A percentile compares a stretch with the other conserved stretches of the same genome.
Evolutionary conservation across 2,329 filamentous ascomycete genomes (phyloP).

Genomic region (Claviceps purpurea): DNA sequence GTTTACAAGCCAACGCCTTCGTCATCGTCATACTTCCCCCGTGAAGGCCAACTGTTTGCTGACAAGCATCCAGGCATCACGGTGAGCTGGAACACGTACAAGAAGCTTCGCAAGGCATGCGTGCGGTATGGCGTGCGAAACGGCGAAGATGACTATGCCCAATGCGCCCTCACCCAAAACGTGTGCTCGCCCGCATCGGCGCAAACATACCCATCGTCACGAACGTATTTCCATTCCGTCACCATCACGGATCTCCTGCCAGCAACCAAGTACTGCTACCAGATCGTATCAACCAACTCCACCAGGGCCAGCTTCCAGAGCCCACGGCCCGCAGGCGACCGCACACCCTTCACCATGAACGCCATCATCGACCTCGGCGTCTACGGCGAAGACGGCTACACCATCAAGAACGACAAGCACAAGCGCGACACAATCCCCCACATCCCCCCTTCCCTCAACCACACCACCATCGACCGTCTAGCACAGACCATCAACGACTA

Average conservation of each 20-base stretch:
- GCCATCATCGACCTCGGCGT: conserved; percentile 37
- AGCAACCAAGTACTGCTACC: conserved; percentile 46
- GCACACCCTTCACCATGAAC: conserved; percentile 37
- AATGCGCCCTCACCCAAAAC: conserved; percentile 20
- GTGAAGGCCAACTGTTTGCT: neutral
- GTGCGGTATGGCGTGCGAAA: conserved; percentile 37
- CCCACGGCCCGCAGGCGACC: conserved; percentile 38
- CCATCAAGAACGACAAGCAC: conserved; percentile 23
- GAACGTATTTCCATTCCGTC: conserved; percentile 38
- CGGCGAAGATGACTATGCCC: neutral
- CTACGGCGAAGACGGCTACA: conserved; percentile 22
- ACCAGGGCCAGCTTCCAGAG: conserved; percentile 39
- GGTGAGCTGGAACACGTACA: conserved; percentile 45
- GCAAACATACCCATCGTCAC: conserved; percentile 36
- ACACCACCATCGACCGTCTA: conserved; percentile 43
- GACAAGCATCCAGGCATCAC: conserved; percentile 28
- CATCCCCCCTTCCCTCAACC: conserved; percentile 38
- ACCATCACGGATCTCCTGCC: conserved; percentile 31
- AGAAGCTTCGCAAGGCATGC: conserved; percentile 29
- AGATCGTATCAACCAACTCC: conserved; percentile 43
- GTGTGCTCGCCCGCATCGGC: conserved; percentile 32
- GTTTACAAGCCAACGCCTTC: conserved; percentile 5
- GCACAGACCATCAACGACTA: conserved; percentile 39
- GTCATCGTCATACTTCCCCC: neutral
- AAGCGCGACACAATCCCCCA: conserved; percentile 35